Percentiles rank a stretch among this genome's conserved stretches.
These are phyloP conservation scores for Medicago ruthenica DNA, from an alignment of 306 rosid species.

Conservation along the genomic window DNA sequence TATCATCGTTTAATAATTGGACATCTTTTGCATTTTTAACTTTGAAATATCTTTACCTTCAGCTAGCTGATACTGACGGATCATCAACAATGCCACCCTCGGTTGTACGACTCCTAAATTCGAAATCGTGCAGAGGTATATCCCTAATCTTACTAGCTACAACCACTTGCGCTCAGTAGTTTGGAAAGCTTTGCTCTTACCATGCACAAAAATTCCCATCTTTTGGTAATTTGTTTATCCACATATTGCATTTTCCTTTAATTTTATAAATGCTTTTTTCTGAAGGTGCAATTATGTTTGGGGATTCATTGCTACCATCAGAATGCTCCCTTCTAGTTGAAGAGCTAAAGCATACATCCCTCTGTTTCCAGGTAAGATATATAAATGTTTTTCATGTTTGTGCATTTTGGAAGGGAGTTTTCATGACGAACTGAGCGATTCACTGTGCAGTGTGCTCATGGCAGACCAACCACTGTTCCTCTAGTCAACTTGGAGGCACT, in stretches of 20 bases:
- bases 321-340: conserved; percentile 93
- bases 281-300: conserved; percentile 97
- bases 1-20: conserved; percentile 32
- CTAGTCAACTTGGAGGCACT: conserved; percentile 85
- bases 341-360: conserved; percentile 82
- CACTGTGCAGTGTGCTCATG: conserved; percentile 88
- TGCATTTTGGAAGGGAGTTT: conserved; percentile 4
- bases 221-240: conserved; percentile 12
- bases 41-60: conserved; percentile 34
- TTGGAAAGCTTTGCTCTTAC: conserved; percentile 28
- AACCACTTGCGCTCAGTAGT: conserved; percentile 2
- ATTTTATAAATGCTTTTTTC: conserved; percentile 32
- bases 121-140: conserved; percentile 93
- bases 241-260: conserved; percentile 16
- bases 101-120: conserved; percentile 82
- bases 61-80: conserved; percentile 95
- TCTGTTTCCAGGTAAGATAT: conserved; percentile 87
- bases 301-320: conserved; percentile 89
- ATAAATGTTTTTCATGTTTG: not conserved
- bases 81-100: conserved; percentile 89
- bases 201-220: not conserved
- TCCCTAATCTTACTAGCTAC: conserved; percentile 20
- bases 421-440: conserved; percentile 31
- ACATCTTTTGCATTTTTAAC: conserved; percentile 14
- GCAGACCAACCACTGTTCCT: conserved; percentile 90